A percentile compares a stretch with the other conserved stretches of the same genome.
Evolutionary conservation across 176 grass and related monocot species (phyloP).

Genomic region (Eragrostis curvula): DNA sequence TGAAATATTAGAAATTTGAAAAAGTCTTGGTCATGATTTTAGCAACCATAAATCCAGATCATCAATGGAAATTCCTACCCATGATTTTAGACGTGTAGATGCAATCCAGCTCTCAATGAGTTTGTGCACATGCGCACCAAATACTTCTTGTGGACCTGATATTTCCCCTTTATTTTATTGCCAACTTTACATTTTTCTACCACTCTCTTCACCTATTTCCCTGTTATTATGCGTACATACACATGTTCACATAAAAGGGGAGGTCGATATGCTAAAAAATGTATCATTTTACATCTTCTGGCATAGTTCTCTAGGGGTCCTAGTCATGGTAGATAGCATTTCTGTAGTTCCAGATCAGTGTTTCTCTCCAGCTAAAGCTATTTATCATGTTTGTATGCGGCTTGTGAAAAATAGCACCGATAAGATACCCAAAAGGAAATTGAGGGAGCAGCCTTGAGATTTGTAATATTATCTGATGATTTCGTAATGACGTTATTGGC

Average conservation of each 20-base stretch:
- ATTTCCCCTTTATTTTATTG: not conserved
- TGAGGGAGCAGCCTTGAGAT: not conserved
- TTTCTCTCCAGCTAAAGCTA: not conserved
- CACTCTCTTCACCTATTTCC: constrained; percentile 2
- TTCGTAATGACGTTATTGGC: not conserved
- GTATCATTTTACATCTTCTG: not conserved
- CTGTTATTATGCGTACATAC: not conserved
- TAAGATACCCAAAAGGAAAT: constrained; percentile 20
- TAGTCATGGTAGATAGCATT: not conserved
- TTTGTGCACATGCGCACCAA: too few relatives aligned
- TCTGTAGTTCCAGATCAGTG: not conserved
- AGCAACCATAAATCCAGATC: too few relatives aligned
- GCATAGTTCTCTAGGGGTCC: not conserved
- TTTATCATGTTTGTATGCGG: not conserved
- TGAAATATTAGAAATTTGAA: too few relatives aligned
- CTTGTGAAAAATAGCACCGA: not conserved
- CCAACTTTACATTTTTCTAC: not conserved
- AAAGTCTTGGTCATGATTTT: too few relatives aligned
- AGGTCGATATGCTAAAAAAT: not conserved
- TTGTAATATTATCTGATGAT: constrained; percentile 4
- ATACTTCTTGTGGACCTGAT: too few relatives aligned
- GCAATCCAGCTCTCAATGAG: too few relatives aligned
- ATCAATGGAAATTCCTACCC: too few relatives aligned
- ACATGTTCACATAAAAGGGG: not conserved
- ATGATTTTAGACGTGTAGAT: too few relatives aligned